These are phyloP conservation scores for Iris pallida DNA, from an alignment of 116 monocot genomes.

Conservation along the genomic window DNA sequence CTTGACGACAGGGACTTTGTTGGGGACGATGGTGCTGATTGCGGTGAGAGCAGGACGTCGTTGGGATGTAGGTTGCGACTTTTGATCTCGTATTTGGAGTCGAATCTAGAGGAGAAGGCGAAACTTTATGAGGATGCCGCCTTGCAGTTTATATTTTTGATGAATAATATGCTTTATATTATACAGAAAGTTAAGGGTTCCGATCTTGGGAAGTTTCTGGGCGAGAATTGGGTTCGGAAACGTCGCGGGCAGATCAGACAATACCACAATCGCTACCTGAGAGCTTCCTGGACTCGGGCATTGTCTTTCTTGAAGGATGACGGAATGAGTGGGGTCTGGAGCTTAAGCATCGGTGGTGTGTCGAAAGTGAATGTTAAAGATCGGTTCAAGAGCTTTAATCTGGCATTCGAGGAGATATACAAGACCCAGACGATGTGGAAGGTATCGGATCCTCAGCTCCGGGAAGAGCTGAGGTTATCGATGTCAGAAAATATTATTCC, in stretches of 20 bases:
- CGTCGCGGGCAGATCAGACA: constrained; percentile 61
- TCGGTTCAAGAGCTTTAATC: constrained; percentile 40
- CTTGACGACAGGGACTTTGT: constrained; percentile 18
- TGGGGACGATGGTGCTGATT: background rate
- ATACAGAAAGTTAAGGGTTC: constrained; percentile 72
- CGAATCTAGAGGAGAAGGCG: constrained; percentile 69
- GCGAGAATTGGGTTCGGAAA: constrained; percentile 63
- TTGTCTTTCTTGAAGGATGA: constrained; percentile 52
- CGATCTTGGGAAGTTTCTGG: constrained; percentile 47
- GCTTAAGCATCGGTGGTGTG: constrained; percentile 5
- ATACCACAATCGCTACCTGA: constrained; percentile 59
- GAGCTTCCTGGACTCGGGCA: constrained; percentile 65
- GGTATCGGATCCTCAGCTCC: constrained; percentile 31
- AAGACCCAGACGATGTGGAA: constrained; percentile 34
- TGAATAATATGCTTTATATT: constrained; percentile 81
- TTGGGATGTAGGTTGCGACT: constrained; percentile 4
- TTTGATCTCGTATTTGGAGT: constrained; percentile 29
- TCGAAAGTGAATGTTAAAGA: constrained; percentile 25
- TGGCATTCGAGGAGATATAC: constrained; percentile 38
- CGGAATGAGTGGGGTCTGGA: constrained; percentile 16
- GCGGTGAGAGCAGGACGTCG: constrained; percentile 8
- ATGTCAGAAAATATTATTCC: constrained; percentile 32
- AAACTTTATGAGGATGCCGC: constrained; percentile 77
- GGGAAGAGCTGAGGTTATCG: constrained; percentile 45
- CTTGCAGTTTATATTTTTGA: constrained; percentile 69